These are phyloP conservation scores for Sisymbrium altissimum DNA, from an alignment of 345 rosid genomes.

Conservation along the genomic window DNA sequence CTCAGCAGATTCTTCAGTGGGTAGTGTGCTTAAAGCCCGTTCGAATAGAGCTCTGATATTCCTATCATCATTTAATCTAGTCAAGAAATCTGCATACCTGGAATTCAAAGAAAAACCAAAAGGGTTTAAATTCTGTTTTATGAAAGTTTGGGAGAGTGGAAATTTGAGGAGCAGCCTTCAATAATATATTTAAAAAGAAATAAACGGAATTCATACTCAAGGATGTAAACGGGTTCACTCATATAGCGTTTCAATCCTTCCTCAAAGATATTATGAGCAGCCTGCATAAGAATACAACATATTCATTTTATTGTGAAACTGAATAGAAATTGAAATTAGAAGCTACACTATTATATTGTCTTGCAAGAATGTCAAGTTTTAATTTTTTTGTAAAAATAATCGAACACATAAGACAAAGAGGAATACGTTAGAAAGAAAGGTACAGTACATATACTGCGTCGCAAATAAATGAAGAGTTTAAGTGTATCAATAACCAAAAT, in stretches of 20 bases:
- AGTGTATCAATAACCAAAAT: neutral
- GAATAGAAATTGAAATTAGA: neutral
- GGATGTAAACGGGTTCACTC: conserved; percentile 90
- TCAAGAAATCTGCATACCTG: conserved; percentile 96
- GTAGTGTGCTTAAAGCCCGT: conserved; percentile 85
- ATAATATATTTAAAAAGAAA: neutral
- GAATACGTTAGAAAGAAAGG: neutral
- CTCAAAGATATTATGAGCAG: conserved; percentile 89
- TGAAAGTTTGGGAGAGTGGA: neutral
- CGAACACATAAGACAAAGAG: neutral
- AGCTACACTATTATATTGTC: neutral
- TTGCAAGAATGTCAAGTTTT: neutral
- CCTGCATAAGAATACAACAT: conserved; percentile 47
- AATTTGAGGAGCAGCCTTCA: neutral
- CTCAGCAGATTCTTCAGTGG: conserved; percentile 84
- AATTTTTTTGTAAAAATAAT: neutral
- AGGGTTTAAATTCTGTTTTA: neutral
- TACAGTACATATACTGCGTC: neutral
- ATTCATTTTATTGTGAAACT: neutral
- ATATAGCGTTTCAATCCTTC: conserved; percentile 87
- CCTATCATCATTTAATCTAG: conserved; percentile 84
- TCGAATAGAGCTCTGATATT: conserved; percentile 94
- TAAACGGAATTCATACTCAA: conserved; percentile 48
- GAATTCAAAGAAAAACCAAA: conserved; percentile 26
- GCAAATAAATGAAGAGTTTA: neutral